Base-by-base conservation (phyloP, 805 yeast species). In the Candida yuanshanica region DNA sequence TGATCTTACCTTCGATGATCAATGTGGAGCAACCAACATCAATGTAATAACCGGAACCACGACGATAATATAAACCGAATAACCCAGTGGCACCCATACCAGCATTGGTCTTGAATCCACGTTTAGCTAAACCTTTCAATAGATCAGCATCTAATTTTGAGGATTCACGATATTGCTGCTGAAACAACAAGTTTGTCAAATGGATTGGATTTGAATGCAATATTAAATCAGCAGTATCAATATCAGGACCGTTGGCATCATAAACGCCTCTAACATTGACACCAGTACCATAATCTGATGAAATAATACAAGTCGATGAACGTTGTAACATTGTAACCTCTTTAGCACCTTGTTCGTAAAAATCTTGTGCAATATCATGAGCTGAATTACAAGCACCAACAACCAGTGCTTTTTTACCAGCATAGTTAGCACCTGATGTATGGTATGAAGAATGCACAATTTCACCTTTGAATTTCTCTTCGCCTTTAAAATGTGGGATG, bases 31-130 rank as follows among this genome's bases (percentile, higher is more conserved):
- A 62, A 10, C 75, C 75, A 34, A 68, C 72, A 47, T 70, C 73
- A 42, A 65, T 66, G 48, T 70, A 70, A 49, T 69, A 70, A 33
- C 75, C 75, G 1, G 74, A 72, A 27, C 70, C 71, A 49, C 68
- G 59, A 38, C 71, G 55, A 46, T 55, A 58, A 45, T 67, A 63
- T 39, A 64, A 53, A 17, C 70, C 66, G 41, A 65, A 62, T 39
- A 69, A 49, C 4, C 75, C 75, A 29, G 72, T 64, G 25, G 61
- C 69, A 20, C 70, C 74, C 53, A 59, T 61, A 16, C 75, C 74
- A 21, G 62, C 55, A 46, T 65, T 66, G 14, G 63, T 50, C 49
- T 66, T 53, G 58, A 70, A 70, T 0, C 74, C 74, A 20, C 52
- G 59, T 18, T 56, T 47, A 17, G 41, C 52, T 25, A 70, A 59